Base-by-base conservation (phyloP, 1,284 basidiomycete species). In the Ganoderma leucocontextum region DNA sequence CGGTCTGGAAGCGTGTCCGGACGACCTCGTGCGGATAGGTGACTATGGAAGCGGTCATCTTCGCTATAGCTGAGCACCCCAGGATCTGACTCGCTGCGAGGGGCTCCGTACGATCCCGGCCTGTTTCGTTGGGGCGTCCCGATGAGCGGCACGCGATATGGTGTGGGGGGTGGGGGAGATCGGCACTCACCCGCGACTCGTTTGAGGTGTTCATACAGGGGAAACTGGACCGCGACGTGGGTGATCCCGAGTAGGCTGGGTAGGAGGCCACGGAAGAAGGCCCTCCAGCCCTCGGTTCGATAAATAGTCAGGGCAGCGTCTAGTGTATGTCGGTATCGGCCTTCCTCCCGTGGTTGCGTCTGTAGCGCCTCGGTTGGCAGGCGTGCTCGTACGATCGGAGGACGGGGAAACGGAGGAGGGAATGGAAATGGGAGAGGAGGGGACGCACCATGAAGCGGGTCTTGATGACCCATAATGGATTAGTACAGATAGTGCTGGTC, bases 21-120 rank as follows among this genome's bases (percentile, higher is more conserved):
- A 98, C 86, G 53, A 98, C 97, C 81, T 98, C 96, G 80, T 98
- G 96, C 0, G 97, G 97, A 80, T 98, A 98, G 38, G 97, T 98
- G 33, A 92, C 92, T 33, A 98, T 83, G 13, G 95, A 96, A 3
- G 96, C 97, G 2, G 94, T 91, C 94, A 98, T 97, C 80, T 98
- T 98, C 41, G 95, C 92, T 25, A 90, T 81, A 9, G 94, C 95
- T 25, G 95, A 96, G 81, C 95, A 97, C 3, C 90, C 79, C 15
- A 98, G 89, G 72, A 98, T 96, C 22, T 89, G 87, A 38, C 85
- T 80, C 6, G 89, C 89, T 1, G 89, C 82, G 7, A 97, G 80
- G 1, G 91, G 90, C 13, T 84, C 83, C 4, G 85, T 82, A 10
- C 88, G 86, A 74, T 82, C 82, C 17, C 83, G 82, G 75, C 88